These are phyloP conservation scores for Curvularia sp. DNA, from an alignment of 2,329 filamentous ascomycete species.

Conservation along the genomic window DNA sequence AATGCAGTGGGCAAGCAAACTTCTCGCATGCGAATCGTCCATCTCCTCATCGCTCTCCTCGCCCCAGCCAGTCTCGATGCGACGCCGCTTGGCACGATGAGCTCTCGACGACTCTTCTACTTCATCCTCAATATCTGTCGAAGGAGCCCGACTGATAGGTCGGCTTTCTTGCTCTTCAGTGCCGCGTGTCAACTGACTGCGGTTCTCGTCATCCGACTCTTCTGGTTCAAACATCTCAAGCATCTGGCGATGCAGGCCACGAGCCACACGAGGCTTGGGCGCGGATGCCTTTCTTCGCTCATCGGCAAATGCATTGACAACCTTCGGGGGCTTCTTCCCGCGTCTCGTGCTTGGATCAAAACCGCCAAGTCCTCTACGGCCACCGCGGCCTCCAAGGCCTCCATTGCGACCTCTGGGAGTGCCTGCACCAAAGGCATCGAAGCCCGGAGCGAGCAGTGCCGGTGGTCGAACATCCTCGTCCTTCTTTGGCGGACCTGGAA, in stretches of 20 bases:
- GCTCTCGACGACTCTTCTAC: constrained; percentile 58
- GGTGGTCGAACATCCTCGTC: constrained; percentile 65
- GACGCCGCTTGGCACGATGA: constrained; percentile 56
- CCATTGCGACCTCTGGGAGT: constrained; percentile 64
- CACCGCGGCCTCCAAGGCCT: constrained; percentile 51
- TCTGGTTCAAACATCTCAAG: constrained; percentile 78
- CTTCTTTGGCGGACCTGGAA: constrained; percentile 68
- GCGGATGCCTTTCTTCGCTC: constrained; percentile 67
- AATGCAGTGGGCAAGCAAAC: constrained; percentile 58
- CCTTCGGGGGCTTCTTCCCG: constrained; percentile 49
- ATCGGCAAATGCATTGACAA: constrained; percentile 58
- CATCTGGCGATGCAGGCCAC: constrained; percentile 82
- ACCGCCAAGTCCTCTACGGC: constrained; percentile 54
- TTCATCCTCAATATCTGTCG: constrained; percentile 58
- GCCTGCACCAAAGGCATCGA: constrained; percentile 68
- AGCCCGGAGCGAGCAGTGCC: constrained; percentile 62
- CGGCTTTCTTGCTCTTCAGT: constrained; percentile 87
- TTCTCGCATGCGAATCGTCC: constrained; percentile 56
- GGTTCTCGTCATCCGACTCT: constrained; percentile 80
- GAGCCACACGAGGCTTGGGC: constrained; percentile 65
- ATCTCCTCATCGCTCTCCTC: constrained; percentile 59
- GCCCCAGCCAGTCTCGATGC: constrained; percentile 56
- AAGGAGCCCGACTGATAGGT: constrained; percentile 73
- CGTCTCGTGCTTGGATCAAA: constrained; percentile 54
- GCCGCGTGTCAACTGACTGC: constrained; percentile 71